These are phyloP conservation scores for Auriscalpium orientale DNA, from an alignment of 768 basidiomycete genomes.

Conservation along the genomic window DNA sequence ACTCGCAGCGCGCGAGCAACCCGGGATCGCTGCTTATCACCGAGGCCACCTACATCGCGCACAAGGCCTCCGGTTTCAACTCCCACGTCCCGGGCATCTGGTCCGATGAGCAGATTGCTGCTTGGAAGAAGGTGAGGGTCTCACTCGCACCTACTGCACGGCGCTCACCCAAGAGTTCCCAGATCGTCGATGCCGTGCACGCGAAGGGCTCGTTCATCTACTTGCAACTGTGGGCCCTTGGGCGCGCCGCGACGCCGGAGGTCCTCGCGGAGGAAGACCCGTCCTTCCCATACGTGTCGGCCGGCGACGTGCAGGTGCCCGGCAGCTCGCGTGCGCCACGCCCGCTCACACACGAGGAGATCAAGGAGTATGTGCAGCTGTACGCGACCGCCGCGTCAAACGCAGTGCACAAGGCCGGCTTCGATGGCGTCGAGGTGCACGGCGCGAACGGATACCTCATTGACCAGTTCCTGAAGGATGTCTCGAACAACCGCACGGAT, in stretches of 20 bases:
- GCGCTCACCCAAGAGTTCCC: neutral
- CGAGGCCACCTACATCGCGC: slow-evolving; percentile 27
- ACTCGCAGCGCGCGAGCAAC: slow-evolving; percentile 7
- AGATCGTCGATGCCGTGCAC: slow-evolving; percentile 29
- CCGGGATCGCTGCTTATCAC: slow-evolving; percentile 19
- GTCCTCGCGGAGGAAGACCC: slow-evolving; percentile 1
- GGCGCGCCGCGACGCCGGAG: slow-evolving; percentile 17
- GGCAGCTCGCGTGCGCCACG: slow-evolving; percentile 2
- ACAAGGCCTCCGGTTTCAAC: slow-evolving; percentile 18
- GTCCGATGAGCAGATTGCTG: neutral
- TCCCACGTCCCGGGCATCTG: slow-evolving; percentile 25
- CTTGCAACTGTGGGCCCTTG: slow-evolving; percentile 33
- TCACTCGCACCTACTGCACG: neutral
- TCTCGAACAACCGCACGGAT: slow-evolving; percentile 35
- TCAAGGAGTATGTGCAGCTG: slow-evolving; percentile 14
- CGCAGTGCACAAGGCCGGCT: slow-evolving; percentile 22
- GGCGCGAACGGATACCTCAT: slow-evolving; percentile 26
- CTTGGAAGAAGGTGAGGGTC: slow-evolving; percentile 3
- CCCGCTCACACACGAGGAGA: slow-evolving; percentile 14
- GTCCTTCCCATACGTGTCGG: neutral
- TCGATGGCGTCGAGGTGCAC: slow-evolving; percentile 34
- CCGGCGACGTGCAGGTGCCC: neutral
- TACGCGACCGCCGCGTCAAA: slow-evolving; percentile 27
- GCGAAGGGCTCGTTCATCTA: slow-evolving; percentile 26
- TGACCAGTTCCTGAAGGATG: slow-evolving; percentile 35